phyloP scores from a whole-genome alignment of 1,284 basidiomycete species.

The Rhodotorula sp. region DNA sequence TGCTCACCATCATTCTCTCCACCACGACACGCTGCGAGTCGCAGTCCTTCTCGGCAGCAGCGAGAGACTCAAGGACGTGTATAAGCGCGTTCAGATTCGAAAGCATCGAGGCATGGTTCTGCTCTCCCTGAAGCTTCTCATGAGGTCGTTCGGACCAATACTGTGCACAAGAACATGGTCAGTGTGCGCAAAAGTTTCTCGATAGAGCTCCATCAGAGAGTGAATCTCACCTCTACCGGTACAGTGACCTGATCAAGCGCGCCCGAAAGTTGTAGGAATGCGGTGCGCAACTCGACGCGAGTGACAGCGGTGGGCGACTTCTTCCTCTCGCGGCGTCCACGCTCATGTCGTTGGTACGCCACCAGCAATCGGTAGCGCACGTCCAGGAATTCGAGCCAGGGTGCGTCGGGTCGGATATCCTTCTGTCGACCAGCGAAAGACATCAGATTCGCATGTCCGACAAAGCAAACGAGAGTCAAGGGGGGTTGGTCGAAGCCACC shows the following conservation, averaged over 20 bases:
- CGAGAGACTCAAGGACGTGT: background rate
- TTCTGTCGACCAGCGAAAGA: background rate
- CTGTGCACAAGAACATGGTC: background rate
- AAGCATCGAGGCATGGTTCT: background rate
- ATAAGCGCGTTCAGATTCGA: background rate
- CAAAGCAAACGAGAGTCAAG: background rate
- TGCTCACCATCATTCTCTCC: no score
- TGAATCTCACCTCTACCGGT: background rate
- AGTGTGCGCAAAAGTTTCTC: rapidly evolving
- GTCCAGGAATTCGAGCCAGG: conserved; percentile 12
- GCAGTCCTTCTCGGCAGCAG: background rate
- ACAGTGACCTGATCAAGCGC: conserved; percentile 5
- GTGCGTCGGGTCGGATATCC: background rate
- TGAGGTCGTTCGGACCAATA: conserved; percentile 16
- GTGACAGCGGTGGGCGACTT: no score
- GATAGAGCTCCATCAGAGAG: no score
- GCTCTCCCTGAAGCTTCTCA: background rate
- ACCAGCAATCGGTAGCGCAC: background rate
- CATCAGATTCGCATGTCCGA: background rate
- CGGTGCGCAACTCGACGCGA: background rate
- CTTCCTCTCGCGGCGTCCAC: background rate
- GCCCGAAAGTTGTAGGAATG: conserved; percentile 4
- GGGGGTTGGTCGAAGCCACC: background rate
- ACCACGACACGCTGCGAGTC: background rate
- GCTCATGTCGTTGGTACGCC: background rate